Conservation (phyloP, 2,329 filamentous ascomycete species). For the Neonectria sp. region DNA sequence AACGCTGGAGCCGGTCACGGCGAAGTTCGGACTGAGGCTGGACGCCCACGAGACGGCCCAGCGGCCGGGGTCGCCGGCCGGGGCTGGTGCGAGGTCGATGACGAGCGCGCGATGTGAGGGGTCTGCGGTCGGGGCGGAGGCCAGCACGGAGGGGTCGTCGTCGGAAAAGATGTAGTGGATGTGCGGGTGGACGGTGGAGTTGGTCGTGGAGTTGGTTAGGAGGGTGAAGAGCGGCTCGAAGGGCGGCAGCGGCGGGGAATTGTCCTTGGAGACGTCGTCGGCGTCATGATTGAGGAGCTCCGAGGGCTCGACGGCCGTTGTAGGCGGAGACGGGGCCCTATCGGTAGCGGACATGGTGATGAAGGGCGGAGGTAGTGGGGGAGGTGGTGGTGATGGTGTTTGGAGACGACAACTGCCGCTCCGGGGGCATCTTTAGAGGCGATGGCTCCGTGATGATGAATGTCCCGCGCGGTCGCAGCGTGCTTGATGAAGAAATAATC, state of each 20-base stretch:
- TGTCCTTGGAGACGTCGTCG: slow-evolving; percentile 27
- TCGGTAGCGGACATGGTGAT: slow-evolving; percentile 44
- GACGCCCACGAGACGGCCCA: slow-evolving; percentile 77
- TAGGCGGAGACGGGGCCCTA: slow-evolving; percentile 44
- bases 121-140: slow-evolving; percentile 69
- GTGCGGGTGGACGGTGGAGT: slow-evolving; percentile 84
- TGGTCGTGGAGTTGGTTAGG: slow-evolving; percentile 81
- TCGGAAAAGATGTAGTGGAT: slow-evolving; percentile 95
- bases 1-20: slow-evolving; percentile 65
- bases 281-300: slow-evolving; percentile 34
- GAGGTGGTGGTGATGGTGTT: slow-evolving; percentile 25
- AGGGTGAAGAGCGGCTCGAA: slow-evolving; percentile 91
- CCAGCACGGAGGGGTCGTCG: slow-evolving; percentile 86
- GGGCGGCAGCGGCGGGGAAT: slow-evolving; percentile 49
- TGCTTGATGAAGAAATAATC: slow-evolving; percentile 20
- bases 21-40: slow-evolving; percentile 83
- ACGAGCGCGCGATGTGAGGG: slow-evolving; percentile 65
- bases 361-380: slow-evolving; percentile 7
- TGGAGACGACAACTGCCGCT: slow-evolving; percentile 34
- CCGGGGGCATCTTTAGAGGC: slow-evolving; percentile 41
- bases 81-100: slow-evolving; percentile 64
- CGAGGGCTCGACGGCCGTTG: slow-evolving; percentile 34
- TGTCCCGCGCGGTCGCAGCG: slow-evolving; percentile 20
- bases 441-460: slow-evolving; percentile 22
- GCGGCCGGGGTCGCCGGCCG: slow-evolving; percentile 56